Percentiles rank a stretch among this genome's conserved stretches.
Evolutionary conservation across 2,329 filamentous ascomycete genomes (phyloP).

Genomic region (Sporothrix dimorphospora): DNA sequence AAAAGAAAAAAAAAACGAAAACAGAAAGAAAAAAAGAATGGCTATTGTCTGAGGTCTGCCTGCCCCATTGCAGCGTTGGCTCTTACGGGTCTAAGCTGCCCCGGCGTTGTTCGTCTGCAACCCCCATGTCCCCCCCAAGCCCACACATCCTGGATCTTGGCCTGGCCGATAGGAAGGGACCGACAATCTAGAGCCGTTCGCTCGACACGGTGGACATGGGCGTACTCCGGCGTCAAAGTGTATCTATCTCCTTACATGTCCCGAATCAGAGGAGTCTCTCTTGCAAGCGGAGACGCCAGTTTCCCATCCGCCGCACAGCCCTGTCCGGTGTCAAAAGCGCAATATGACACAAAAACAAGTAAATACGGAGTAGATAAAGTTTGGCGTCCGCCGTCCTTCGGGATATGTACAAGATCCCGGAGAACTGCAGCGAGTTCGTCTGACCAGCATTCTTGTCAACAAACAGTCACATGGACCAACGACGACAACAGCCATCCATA

Average conservation of each 20-base stretch:
- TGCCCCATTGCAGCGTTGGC: not conserved
- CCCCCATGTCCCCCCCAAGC: not conserved
- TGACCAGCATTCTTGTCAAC: not conserved
- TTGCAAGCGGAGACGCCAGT: not conserved
- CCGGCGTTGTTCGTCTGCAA: not conserved
- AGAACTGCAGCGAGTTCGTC: not conserved
- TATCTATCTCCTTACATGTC: too few relatives aligned
- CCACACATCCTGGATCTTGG: not conserved
- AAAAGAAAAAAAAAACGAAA: not conserved
- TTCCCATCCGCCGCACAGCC: not conserved
- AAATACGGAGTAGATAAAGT: slow-evolving; percentile 7
- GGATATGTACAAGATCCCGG: slow-evolving; percentile 16
- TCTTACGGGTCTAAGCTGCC: not conserved
- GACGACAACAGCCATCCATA: too few relatives aligned
- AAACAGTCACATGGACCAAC: not conserved
- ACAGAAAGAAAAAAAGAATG: not conserved
- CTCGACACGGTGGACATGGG: not conserved
- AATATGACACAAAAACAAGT: not conserved
- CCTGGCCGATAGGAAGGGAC: slow-evolving; percentile 13
- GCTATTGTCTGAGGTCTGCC: not conserved
- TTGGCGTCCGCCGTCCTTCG: not conserved
- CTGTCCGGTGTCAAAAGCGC: too few relatives aligned
- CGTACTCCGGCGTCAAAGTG: too few relatives aligned
- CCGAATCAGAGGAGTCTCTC: too few relatives aligned
- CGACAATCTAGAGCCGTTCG: not conserved